Evolutionary conservation across 805 yeast genomes (phyloP), one percentile per base, ranked within the genome.

Genomic region (Blastobotrys mokoenaii): DNA sequence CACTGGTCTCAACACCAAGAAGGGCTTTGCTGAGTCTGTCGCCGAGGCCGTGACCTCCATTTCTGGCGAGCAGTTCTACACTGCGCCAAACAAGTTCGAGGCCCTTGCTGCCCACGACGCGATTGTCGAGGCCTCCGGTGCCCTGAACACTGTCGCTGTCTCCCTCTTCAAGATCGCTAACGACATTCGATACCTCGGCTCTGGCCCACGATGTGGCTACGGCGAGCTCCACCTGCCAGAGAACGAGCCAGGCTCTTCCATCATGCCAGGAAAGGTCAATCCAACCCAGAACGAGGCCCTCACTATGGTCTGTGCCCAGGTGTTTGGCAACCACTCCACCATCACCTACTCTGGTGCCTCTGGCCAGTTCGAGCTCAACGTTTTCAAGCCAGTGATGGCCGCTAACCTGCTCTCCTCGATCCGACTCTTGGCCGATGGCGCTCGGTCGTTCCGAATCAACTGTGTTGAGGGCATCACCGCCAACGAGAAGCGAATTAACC

Each of bases 101-200:
- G 98, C 97, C 33, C 77, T 93, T 56, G 98, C 98, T 58, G 96
- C 97, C 40, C 98, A 93, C 65, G 98, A 93, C 64, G 98, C 98
- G 51, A 74, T 93, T 59, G 97, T 93, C 47, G 97, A 90, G 73
- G 93, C 95, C 44, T 84, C 95, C 31, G 98, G 97, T 64, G 96
- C 97, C 40, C 75, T 93, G 57, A 93, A 90, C 80, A 87, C 96
- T 44, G 80, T 93, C 49, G 97, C 97, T 37, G 85, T 79, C 34
- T 88, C 97, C 17, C 73, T 93, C 58, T 93, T 73, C 82, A 93
- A 93, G 77, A 93, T 93, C 59, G 97, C 97, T 59, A 87, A 93
- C 69, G 98, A 93, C 67, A 93, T 93, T 67, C 79, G 98, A 71
- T 93, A 93, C 77, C 79, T 93, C 58, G 98, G 97, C 53, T 86